phyloP scores from a whole-genome alignment of 2,329 filamentous ascomycete genomes.

The Penicillium sp. region DNA sequence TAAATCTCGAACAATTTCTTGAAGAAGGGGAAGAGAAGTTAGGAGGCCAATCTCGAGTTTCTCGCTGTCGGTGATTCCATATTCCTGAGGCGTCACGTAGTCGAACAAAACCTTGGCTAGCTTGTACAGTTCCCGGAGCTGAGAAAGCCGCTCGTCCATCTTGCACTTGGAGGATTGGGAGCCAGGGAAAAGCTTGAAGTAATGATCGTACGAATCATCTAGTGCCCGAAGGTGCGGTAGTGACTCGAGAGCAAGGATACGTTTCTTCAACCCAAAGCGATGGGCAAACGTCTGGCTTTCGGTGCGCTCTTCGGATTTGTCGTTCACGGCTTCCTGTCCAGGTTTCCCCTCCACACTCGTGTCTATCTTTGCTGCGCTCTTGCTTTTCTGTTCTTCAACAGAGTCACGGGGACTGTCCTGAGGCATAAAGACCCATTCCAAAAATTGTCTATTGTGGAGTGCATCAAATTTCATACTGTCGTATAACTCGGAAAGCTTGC shows the following conservation, averaged over 20 bases:
- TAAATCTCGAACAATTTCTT: conserved; percentile 94
- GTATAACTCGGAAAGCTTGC: conserved; percentile 97
- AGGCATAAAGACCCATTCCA: conserved; percentile 97
- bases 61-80: conserved; percentile 91
- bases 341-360: conserved; percentile 21
- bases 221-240: conserved; percentile 46
- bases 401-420: conserved; percentile 75
- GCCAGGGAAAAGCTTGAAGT: conserved; percentile 88
- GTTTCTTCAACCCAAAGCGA: conserved; percentile 52
- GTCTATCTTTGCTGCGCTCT: conserved; percentile 24
- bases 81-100: conserved; percentile 97
- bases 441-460: conserved; percentile 89
- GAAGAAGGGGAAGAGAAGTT: conserved; percentile 87
- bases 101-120: conserved; percentile 94
- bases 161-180: conserved; percentile 73
- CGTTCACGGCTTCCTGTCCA: conserved; percentile 22
- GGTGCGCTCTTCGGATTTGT: conserved; percentile 32
- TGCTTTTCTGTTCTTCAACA: conserved; percentile 47
- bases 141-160: conserved; percentile 79
- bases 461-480: conserved; percentile 99
- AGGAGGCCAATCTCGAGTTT: conserved; percentile 98
- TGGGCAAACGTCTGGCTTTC: conserved; percentile 39
- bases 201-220: conserved; percentile 63
- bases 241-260: conserved; percentile 49
- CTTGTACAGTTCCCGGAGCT: conserved; percentile 88